Evolutionary conservation across 2,329 filamentous ascomycete species (phyloP).

Genomic region (Xylaria sp.): DNA sequence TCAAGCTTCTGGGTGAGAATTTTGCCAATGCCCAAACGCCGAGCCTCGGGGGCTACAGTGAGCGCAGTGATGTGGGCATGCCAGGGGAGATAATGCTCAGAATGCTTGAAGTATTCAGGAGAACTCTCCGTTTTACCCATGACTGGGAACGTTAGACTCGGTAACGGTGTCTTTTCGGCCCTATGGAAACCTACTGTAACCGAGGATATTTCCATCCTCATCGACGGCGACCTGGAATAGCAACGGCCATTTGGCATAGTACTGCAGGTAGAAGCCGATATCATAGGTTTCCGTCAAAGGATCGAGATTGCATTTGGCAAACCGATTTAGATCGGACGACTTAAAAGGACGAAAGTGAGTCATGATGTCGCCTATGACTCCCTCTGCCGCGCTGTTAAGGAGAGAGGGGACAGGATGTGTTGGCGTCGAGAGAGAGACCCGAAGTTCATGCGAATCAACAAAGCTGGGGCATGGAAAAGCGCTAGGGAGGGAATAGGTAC

Average conservation of each 20-base stretch:
- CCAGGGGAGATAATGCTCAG: slow-evolving; percentile 94
- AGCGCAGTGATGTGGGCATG: slow-evolving; percentile 96
- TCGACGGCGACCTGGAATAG: slow-evolving; percentile 91
- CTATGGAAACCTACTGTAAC: slow-evolving; percentile 65
- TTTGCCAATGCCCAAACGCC: slow-evolving; percentile 80
- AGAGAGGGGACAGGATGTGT: not conserved
- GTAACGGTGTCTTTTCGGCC: not conserved
- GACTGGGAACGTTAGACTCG: slow-evolving; percentile 50
- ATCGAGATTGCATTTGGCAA: slow-evolving; percentile 94
- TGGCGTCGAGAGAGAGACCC: not conserved
- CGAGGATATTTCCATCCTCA: slow-evolving; percentile 79
- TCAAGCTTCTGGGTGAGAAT: slow-evolving; percentile 78
- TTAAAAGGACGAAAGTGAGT: slow-evolving; percentile 80
- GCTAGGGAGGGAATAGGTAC: too few relatives aligned
- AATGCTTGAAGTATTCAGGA: slow-evolving; percentile 65
- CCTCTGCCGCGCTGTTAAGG: not conserved
- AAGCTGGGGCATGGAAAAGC: not conserved
- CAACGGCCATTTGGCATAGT: slow-evolving; percentile 91
- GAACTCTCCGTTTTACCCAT: slow-evolving; percentile 96
- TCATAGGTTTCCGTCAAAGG: slow-evolving; percentile 98
- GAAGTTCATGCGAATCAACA: not conserved
- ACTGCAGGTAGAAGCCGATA: slow-evolving; percentile 90
- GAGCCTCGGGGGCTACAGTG: slow-evolving; percentile 81
- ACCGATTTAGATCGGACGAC: slow-evolving; percentile 76
- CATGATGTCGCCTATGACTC: slow-evolving; percentile 46